Percentiles rank a stretch among this genome's conserved stretches.
phyloP scores from a whole-genome alignment of 805 yeast genomes.

The Myxozyma nipponensis region DNA sequence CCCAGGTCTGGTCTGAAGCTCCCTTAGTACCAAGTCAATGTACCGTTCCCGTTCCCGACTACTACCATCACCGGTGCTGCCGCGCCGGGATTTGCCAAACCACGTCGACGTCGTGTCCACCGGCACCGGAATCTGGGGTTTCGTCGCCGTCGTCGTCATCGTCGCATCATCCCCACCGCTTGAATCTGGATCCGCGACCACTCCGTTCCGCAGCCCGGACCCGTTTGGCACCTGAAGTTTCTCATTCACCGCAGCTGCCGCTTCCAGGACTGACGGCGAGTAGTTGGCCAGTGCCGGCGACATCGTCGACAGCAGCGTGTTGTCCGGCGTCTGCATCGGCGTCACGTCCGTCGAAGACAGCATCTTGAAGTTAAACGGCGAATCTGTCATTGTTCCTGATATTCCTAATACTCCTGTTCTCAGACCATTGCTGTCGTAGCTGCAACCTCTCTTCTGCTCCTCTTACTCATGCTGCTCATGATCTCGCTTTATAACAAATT shows the following conservation, averaged over 20 bases:
- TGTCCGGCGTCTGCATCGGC: conserved; percentile 16
- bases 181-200: not conserved
- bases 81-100: not conserved
- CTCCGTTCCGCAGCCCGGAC: not conserved
- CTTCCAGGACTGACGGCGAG: conserved; percentile 9
- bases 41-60: conserved; percentile 1
- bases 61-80: not conserved
- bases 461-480: too few relatives aligned
- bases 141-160: not conserved
- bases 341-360: conserved; percentile 19
- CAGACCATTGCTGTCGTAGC: too few relatives aligned
- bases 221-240: not conserved
- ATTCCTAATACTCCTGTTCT: too few relatives aligned
- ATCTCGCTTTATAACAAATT: too few relatives aligned
- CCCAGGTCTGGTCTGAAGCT: conserved; percentile 37
- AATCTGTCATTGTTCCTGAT: conserved; percentile 16
- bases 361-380: conserved; percentile 19
- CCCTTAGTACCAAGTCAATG: conserved; percentile 26
- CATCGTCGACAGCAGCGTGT: conserved; percentile 7
- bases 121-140: not conserved
- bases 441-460: too few relatives aligned
- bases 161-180: not conserved
- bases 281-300: conserved; percentile 16
- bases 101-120: not conserved
- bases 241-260: not conserved